phyloP scores from a whole-genome alignment of 352 stramenopile genomes.

The Pythium chondricola region DNA sequence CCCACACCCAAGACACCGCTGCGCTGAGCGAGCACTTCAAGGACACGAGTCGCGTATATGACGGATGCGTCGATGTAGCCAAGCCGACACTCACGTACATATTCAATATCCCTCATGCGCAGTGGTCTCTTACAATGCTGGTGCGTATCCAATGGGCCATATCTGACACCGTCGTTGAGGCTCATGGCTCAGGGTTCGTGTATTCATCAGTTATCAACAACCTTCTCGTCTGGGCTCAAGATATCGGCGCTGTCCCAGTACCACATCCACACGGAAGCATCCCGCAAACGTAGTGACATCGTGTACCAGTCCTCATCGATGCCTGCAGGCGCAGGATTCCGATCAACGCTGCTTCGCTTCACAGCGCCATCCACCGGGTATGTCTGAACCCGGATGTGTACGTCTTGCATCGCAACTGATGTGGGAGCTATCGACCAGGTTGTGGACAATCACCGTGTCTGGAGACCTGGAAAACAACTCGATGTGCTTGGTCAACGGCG shows the following conservation, averaged over 20 bases:
- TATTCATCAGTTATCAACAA: conserved; percentile 13
- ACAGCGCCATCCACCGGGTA: conserved; percentile 9
- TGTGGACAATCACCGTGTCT: conserved; percentile 5
- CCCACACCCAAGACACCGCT: not conserved
- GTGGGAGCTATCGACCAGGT: not conserved
- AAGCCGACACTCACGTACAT: conserved; percentile 8
- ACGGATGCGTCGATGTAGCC: conserved; percentile 11
- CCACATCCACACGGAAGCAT: conserved; percentile 1
- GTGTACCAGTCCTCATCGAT: conserved; percentile 8
- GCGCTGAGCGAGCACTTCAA: conserved; percentile 7
- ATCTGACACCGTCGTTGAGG: not conserved
- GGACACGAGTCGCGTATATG: not conserved
- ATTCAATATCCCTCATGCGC: conserved; percentile 3
- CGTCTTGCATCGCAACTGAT: not conserved
- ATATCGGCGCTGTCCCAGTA: conserved; percentile 4
- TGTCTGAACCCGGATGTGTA: not conserved
- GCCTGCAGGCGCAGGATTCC: conserved; percentile 4
- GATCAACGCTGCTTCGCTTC: conserved; percentile 6
- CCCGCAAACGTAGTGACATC: not conserved
- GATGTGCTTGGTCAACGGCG: conserved; percentile 5
- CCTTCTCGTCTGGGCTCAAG: conserved; percentile 10
- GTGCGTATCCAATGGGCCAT: conserved; percentile 1
- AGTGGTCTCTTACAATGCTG: conserved; percentile 10
- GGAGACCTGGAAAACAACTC: conserved; percentile 14
- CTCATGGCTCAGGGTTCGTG: not conserved